phyloP scores from a whole-genome alignment of 768 basidiomycete genomes.

The Russula ochroleuca region DNA sequence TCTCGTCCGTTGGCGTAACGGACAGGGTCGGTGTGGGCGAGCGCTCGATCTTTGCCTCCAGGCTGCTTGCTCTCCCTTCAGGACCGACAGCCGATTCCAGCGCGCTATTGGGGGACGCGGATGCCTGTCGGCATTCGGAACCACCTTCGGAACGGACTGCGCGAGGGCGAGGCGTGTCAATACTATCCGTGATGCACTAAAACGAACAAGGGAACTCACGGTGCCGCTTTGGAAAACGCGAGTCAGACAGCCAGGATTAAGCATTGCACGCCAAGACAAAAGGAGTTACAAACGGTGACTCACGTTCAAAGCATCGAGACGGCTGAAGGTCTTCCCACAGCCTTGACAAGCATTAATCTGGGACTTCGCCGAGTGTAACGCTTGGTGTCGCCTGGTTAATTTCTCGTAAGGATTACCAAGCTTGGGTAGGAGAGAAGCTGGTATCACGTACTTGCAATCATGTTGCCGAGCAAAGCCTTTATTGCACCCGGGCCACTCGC shows the following conservation, averaged over 20 bases:
- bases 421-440: not conserved
- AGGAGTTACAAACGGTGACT: slow-evolving; percentile 37
- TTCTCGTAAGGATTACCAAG: slow-evolving; percentile 14
- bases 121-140: slow-evolving; percentile 58
- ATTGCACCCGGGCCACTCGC: slow-evolving; percentile 90
- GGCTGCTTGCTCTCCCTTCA: slow-evolving; percentile 17
- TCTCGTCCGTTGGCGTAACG: slow-evolving; percentile 22
- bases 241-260: slow-evolving; percentile 17
- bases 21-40: slow-evolving; percentile 22
- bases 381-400: slow-evolving; percentile 71
- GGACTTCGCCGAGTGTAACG: slow-evolving; percentile 78
- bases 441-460: slow-evolving; percentile 81
- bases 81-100: slow-evolving; percentile 4
- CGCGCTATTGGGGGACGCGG: slow-evolving; percentile 17
- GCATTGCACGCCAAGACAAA: slow-evolving; percentile 28
- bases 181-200: slow-evolving; percentile 7
- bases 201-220: slow-evolving; percentile 44
- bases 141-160: slow-evolving; percentile 82
- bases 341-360: slow-evolving; percentile 85
- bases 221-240: slow-evolving; percentile 52
- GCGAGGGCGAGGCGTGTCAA: slow-evolving; percentile 32
- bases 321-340: slow-evolving; percentile 92
- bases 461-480: slow-evolving; percentile 95
- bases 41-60: slow-evolving; percentile 22
- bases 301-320: slow-evolving; percentile 91